These are phyloP conservation scores for Rosellinia necatrix DNA, from an alignment of 2,329 filamentous ascomycete genomes.

Conservation along the genomic window DNA sequence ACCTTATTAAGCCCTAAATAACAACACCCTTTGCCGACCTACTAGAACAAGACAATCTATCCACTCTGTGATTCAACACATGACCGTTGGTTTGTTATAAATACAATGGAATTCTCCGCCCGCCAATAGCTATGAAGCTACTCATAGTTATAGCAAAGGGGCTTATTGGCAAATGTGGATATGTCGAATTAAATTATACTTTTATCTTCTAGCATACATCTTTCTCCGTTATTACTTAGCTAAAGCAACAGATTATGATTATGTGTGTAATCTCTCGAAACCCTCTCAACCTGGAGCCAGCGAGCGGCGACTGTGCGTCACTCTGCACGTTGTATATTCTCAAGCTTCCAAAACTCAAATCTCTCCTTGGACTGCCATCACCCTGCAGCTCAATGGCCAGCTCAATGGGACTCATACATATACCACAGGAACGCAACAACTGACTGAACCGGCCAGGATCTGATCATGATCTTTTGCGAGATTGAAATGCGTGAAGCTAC, in stretches of 20 bases:
- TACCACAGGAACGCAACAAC: conserved; percentile 10
- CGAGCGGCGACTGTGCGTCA: conserved; percentile 23
- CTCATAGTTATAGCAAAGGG: too few species aligned
- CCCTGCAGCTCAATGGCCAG: conserved; percentile 5
- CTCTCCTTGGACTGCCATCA: conserved; percentile 15
- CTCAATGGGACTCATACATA: conserved; percentile 3
- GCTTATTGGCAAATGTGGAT: too few species aligned
- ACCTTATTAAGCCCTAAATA: too few species aligned
- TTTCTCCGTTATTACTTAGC: conserved; percentile 23
- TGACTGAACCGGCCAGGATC: not conserved
- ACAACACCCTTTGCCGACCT: too few species aligned
- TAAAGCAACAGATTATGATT: conserved; percentile 29
- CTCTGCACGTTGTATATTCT: conserved; percentile 25
- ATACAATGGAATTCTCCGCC: too few species aligned
- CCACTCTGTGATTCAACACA: too few species aligned
- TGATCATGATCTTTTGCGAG: not conserved
- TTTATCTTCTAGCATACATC: conserved; percentile 25
- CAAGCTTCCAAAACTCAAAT: conserved; percentile 29
- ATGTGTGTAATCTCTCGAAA: conserved; percentile 15
- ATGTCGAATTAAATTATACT: conserved; percentile 15
- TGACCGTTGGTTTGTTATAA: too few species aligned
- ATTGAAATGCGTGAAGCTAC: not conserved
- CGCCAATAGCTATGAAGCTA: too few species aligned
- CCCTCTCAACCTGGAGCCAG: conserved; percentile 19
- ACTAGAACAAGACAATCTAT: too few species aligned